phyloP scores from a whole-genome alignment of 75 land plant species.

The Larix kaempferi region DNA sequence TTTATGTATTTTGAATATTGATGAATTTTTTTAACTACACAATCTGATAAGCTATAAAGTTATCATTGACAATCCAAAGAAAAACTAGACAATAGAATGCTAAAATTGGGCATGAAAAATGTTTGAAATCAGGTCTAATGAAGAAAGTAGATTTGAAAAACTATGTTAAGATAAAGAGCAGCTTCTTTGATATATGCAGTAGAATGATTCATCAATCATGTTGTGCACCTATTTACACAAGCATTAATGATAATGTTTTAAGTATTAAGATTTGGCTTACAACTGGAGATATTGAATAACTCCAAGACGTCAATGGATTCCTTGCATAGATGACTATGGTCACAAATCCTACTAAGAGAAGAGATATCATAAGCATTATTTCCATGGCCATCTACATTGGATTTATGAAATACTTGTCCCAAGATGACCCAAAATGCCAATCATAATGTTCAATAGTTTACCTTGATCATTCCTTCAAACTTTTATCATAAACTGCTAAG shows the following conservation, averaged over 20 bases:
- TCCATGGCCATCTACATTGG: constrained; percentile 62
- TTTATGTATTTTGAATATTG: no score
- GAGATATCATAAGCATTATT: constrained; percentile 77
- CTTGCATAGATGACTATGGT: constrained; percentile 54
- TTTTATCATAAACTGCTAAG: no score
- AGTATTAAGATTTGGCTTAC: constrained; percentile 80
- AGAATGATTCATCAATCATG: no score
- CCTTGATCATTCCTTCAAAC: constrained; percentile 62
- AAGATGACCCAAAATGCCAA: constrained; percentile 76
- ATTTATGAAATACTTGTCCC: constrained; percentile 61
- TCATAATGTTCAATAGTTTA: constrained; percentile 66
- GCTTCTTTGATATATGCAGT: no score
- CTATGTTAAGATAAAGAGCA: no score
- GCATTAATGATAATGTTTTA: constrained; percentile 93
- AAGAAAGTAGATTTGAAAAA: no score
- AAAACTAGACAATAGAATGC: no score
- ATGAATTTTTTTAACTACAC: no score
- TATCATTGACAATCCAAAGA: no score
- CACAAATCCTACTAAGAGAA: constrained; percentile 83
- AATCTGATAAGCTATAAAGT: no score
- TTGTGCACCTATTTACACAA: constrained; percentile 88
- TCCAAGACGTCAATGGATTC: constrained; percentile 72
- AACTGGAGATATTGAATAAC: constrained; percentile 56
- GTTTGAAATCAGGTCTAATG: no score
- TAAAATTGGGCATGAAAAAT: no score